Evolutionary conservation across 768 basidiomycete genomes (phyloP), one percentile per base, ranked within the genome.

Genomic region (Podaxis sp.): DNA sequence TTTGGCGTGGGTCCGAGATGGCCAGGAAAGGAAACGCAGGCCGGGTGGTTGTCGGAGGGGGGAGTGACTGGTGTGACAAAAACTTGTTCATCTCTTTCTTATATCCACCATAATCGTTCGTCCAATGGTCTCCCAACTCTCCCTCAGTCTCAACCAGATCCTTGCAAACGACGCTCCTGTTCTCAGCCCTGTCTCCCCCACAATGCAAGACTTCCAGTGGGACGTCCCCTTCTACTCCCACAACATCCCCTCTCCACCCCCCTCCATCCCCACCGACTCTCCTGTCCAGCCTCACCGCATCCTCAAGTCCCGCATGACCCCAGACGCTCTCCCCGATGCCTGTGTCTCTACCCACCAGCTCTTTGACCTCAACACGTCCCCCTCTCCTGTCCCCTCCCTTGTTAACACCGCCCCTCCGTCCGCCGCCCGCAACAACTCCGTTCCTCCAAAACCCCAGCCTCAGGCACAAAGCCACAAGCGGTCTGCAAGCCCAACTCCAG

Each of bases 301-400:
- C 69, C 83, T 87, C 77, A 83, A 80, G 72, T 78, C 81, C 64
- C 80, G 79, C 65, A 74, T 77, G 69, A 77, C 77, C 64, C 79
- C 83, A 4, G 84, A 84, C 65, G 65, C 73, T 28, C 50, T 62
- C 30, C 70, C 76, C 60, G 80, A 83, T 20, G 59, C 60, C 28
- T 91, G 88, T 69, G 72, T 91, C 13, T 82, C 89, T 37, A 91
- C 89, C 15, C 84, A 85, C 72, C 86, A 91, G 75, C 79, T 91
- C 68, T 91, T 91, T 73, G 88, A 90, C 73, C 80, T 87, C 64
- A 74, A 80, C 3, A 73, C 78, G 28, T 58, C 70, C 13, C 66
- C 72, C 72, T 76, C 37, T 77, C 78, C 71, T 65, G 41, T 65
- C 69, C 13, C 72, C 71, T 36, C 70, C 71, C 50, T 68, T 71